Conservation (phyloP, 345 rosid species). For the Brassica nigra region DNA sequence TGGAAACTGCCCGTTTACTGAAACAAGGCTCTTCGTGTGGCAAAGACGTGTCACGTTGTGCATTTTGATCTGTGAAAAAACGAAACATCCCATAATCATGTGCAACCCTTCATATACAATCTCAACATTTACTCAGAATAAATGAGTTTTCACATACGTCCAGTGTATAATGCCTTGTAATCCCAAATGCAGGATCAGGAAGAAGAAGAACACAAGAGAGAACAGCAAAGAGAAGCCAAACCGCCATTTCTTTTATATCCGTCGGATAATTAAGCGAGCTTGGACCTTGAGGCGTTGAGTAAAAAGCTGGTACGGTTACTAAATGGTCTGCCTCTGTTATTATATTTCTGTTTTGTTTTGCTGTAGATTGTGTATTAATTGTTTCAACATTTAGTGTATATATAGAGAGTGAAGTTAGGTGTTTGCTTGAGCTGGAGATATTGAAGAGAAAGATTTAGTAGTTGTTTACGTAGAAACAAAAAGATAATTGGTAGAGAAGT, state of each 20-base stretch:
- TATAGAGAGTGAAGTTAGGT: background rate
- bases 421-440: background rate
- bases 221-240: background rate
- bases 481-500: conserved; percentile 33
- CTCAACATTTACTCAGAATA: background rate
- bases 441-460: background rate
- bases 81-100: background rate
- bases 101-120: background rate
- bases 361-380: background rate
- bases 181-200: background rate
- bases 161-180: background rate
- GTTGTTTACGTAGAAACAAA: background rate
- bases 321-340: background rate
- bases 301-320: background rate
- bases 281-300: background rate
- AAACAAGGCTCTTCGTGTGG: background rate
- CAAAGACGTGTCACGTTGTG: background rate
- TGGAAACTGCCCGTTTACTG: background rate
- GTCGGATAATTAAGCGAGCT: background rate
- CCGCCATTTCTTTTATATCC: background rate
- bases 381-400: background rate
- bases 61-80: background rate
- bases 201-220: background rate
- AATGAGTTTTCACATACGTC: background rate
- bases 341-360: background rate